Conservation (phyloP, 768 basidiomycete genomes). For the Mycena haematopus region DNA sequence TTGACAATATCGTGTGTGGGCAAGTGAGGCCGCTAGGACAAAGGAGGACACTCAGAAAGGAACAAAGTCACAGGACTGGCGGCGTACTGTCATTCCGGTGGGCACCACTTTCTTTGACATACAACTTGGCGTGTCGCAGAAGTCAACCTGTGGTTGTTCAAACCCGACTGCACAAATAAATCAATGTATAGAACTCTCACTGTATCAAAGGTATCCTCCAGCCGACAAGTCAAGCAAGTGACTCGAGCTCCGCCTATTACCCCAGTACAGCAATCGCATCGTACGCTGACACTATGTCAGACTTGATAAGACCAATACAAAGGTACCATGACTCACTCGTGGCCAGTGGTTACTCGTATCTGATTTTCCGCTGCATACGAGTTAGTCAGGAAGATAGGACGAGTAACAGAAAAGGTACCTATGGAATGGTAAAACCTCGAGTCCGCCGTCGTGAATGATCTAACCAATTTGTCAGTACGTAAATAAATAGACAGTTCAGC, state of each 20-base stretch:
- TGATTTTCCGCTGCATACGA: conserved; percentile 24
- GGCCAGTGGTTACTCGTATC: conserved; percentile 31
- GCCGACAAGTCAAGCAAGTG: conserved; percentile 29
- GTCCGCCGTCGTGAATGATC: conserved; percentile 30
- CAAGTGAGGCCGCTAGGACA: conserved; percentile 19
- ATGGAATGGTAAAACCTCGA: conserved; percentile 32
- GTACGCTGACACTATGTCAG: conserved; percentile 4
- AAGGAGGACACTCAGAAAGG: not conserved
- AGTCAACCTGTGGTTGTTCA: conserved; percentile 14
- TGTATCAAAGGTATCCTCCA: conserved; percentile 26
- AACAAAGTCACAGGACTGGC: not conserved
- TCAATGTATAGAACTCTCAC: not conserved
- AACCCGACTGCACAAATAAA: not conserved
- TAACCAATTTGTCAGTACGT: not conserved
- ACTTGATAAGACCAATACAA: not conserved
- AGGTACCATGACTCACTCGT: conserved; percentile 31
- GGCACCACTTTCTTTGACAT: conserved; percentile 21
- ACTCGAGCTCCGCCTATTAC: conserved; percentile 26
- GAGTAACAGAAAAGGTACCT: not conserved
- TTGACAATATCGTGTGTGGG: conserved; percentile 29
- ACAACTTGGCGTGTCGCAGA: conserved; percentile 18
- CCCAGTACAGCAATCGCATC: conserved; percentile 26
- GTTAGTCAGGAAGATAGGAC: not conserved
- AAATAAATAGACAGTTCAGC: not conserved
- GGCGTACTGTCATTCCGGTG: conserved; percentile 23